Conservation (phyloP, 179 eudicot genomes). For the Patellifolia procumbens region DNA sequence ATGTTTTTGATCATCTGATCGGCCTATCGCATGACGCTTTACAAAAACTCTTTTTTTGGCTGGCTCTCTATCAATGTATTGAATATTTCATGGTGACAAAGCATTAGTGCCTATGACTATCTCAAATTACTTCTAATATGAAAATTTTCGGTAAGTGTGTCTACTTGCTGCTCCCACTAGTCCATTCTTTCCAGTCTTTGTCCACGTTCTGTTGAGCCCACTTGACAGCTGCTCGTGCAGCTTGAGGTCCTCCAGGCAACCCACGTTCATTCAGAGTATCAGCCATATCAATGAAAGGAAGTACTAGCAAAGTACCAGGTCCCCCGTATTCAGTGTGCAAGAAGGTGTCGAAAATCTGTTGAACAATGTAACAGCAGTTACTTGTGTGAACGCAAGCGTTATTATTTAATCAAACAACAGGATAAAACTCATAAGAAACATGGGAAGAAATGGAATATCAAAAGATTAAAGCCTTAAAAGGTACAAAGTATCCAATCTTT, state of each 20-base stretch:
- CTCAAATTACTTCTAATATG: not conserved
- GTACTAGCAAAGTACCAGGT: slow-evolving; percentile 81
- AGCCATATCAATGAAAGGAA: slow-evolving; percentile 87
- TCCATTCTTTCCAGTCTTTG: slow-evolving; percentile 88
- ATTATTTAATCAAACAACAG: not conserved
- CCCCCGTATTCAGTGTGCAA: slow-evolving; percentile 86
- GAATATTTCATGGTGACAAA: not conserved
- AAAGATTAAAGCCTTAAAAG: not conserved
- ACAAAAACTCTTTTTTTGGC: not conserved
- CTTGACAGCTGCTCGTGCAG: slow-evolving; percentile 81
- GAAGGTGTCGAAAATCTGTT: slow-evolving; percentile 67
- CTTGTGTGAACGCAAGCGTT: not conserved
- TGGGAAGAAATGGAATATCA: not conserved
- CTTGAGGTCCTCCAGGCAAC: slow-evolving; percentile 87
- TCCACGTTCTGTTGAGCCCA: slow-evolving; percentile 75
- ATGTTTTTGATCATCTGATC: not conserved
- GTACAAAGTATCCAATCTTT: not conserved
- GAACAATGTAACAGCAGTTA: not conserved
- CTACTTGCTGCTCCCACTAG: slow-evolving; percentile 26
- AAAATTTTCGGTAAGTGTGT: not conserved
- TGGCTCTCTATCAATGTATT: not conserved
- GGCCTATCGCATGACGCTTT: not conserved
- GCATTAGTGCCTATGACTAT: slow-evolving; percentile 8
- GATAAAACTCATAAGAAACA: not conserved
- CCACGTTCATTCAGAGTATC: slow-evolving; percentile 68